Percentiles rank a stretch among this genome's conserved stretches.
These are phyloP conservation scores for Populus hybrid DNA, from an alignment of 441 rosid species.

Conservation along the genomic window DNA sequence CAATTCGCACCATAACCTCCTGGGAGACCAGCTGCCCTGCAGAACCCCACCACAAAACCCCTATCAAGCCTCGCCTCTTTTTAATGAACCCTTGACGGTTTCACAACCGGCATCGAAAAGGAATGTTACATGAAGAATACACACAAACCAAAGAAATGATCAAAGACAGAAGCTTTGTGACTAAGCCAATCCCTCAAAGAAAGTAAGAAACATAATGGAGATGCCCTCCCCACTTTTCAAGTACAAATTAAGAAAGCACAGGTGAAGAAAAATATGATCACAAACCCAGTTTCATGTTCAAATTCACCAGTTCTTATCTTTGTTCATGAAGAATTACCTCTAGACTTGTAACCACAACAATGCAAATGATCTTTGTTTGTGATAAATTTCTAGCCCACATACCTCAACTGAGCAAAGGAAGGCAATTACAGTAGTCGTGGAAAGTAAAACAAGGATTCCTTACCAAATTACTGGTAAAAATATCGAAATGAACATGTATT, in stretches of 20 bases:
- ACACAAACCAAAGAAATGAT: not conserved
- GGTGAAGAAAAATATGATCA: not conserved
- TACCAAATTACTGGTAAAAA: not conserved
- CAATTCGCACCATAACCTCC: conserved; percentile 47
- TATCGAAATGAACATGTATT: not conserved
- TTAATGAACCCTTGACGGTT: conserved; percentile 1
- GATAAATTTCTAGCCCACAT: conserved; percentile 4
- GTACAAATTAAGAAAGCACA: not conserved
- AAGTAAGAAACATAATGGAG: not conserved
- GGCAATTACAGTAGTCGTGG: conserved; percentile 8
- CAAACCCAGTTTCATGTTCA: not conserved
- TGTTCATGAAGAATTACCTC: conserved; percentile 8
- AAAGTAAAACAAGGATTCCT: not conserved
- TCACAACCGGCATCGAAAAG: not conserved
- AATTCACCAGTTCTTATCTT: conserved; percentile 11
- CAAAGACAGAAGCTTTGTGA: conserved; percentile 1
- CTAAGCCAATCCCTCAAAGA: not conserved
- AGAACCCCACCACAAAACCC: conserved; percentile 11
- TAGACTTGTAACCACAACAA: not conserved
- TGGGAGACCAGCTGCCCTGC: conserved; percentile 64
- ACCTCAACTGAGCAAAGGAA: conserved; percentile 6
- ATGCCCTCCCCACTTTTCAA: not conserved
- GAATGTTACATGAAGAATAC: not conserved
- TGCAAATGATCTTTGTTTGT: not conserved
- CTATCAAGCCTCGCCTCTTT: conserved; percentile 7